Conservation (phyloP, 2,329 filamentous ascomycete genomes). For the Cladophialophora chaetospira region DNA sequence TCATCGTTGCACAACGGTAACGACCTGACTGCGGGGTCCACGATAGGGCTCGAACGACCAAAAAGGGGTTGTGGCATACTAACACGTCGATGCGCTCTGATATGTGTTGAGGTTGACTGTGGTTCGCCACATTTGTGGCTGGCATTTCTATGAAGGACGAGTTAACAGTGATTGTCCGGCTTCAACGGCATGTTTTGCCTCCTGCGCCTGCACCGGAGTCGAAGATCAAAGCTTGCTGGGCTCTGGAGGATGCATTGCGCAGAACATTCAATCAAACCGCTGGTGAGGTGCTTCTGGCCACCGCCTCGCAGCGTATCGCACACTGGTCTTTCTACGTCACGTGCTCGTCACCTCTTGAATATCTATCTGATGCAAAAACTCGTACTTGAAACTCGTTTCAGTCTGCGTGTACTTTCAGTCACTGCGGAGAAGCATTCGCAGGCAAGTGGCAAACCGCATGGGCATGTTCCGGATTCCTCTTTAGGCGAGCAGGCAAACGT, state of each 20-base stretch:
- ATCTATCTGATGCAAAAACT: too few relatives aligned
- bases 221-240: too few relatives aligned
- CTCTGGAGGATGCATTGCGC: too few relatives aligned
- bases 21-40: not conserved
- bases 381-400: too few relatives aligned
- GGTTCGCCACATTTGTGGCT: constrained; percentile 15
- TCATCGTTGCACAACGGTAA: not conserved
- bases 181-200: too few relatives aligned
- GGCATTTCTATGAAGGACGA: constrained; percentile 2
- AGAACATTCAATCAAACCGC: too few relatives aligned
- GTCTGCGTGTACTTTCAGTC: not conserved
- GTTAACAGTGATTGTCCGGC: too few relatives aligned
- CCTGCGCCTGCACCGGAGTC: too few relatives aligned
- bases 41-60: not conserved
- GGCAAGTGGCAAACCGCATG: not conserved
- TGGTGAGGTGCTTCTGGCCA: too few relatives aligned
- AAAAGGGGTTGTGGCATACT: too few relatives aligned
- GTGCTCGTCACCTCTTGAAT: constrained; percentile 35
- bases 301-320: too few relatives aligned
- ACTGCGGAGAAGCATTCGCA: not conserved
- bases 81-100: too few relatives aligned
- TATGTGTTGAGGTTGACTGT: not conserved
- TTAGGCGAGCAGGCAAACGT: not conserved
- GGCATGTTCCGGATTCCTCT: not conserved
- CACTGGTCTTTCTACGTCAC: constrained; percentile 38